Evolutionary conservation across 169 alveolate species (phyloP), one percentile per base, ranked within the genome.

Genomic region (Cryptosporidium sp.): DNA sequence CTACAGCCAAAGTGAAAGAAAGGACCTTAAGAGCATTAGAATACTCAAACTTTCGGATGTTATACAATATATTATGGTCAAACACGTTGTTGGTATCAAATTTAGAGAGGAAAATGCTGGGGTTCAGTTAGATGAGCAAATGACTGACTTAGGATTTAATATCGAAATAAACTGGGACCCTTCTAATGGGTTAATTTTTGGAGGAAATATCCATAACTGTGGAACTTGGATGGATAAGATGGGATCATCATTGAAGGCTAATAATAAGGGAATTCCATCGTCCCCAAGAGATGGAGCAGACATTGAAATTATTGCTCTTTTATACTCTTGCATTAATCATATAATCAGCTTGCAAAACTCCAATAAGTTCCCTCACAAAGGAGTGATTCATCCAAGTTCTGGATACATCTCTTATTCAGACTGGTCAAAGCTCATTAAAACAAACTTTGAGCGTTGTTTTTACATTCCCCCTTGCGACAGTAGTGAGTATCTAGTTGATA

Each of bases 211-310:
- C 84, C 91, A 91, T 86, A 97, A 97, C 92, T 97, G 99, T 89
- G 97, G 98, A 48, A 97, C 99, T 0, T 97, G 99, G 99, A 97
- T 97, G 99, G 99, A 97, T 91, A 97, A 97, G 85, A 97, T 96
- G 98, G 99, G 99, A 23, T 95, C 98, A 6, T 92, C 97, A 10
- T 16, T 43, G 18, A 87, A 93, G 92, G 95, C 95, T 18, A 85
- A 84, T 3, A 93, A 93, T 71, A 85, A 75, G n/a, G 95, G 95
- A 31, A 55, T 92, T 45, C 96, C 96, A 18, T 93, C 97, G 3
- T 93, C 98, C 1, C 97, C 98, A 26, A 93, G 99, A 75, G 98
- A 97, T 93, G 99, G 99, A 23, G 98, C 99, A 4, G 98, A 97
- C 35, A 94, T 96, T 67, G 99, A 97, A 92, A 91, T 97, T 45